These are phyloP conservation scores for Chrysanthemum makinoi DNA, from an alignment of 129 eudicot species.

Conservation along the genomic window DNA sequence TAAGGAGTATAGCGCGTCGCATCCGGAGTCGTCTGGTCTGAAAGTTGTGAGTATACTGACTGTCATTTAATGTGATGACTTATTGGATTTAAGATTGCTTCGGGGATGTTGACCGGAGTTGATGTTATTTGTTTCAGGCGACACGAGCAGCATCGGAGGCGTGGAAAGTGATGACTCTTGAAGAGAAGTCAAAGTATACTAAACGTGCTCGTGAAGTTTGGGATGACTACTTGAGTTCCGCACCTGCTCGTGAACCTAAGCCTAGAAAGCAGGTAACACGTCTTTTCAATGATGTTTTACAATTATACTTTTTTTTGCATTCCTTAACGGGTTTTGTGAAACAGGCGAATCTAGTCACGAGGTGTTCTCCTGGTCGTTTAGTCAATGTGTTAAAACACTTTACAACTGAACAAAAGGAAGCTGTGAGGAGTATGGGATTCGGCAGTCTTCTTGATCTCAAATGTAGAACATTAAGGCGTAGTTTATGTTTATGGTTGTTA, in stretches of 20 bases:
- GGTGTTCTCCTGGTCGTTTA: constrained; percentile 87
- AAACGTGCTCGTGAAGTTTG: constrained; percentile 85
- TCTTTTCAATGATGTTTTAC: background rate
- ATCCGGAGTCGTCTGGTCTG: constrained; percentile 83
- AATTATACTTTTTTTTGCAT: background rate
- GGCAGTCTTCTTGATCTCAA: constrained; percentile 77
- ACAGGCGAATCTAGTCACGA: constrained; percentile 74
- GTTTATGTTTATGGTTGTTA: constrained; percentile 70
- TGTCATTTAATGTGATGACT: background rate
- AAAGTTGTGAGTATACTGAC: constrained; percentile 51
- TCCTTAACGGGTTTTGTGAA: background rate
- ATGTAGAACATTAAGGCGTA: constrained; percentile 74
- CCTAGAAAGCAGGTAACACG: constrained; percentile 62
- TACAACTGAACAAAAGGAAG: constrained; percentile 60
- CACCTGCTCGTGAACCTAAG: constrained; percentile 70
- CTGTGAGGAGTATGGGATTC: constrained; percentile 79
- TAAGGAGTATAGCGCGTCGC: constrained; percentile 77
- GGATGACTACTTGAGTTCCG: constrained; percentile 72
- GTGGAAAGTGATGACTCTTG: constrained; percentile 78
- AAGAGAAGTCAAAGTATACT: constrained; percentile 75
- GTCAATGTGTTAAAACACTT: constrained; percentile 65
- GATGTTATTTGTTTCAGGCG: constrained; percentile 41
- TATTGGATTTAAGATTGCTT: background rate
- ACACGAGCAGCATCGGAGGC: constrained; percentile 84
- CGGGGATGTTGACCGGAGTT: background rate